Base-by-base conservation (phyloP, 306 rosid species). In the Heteromeles arbutifolia region DNA sequence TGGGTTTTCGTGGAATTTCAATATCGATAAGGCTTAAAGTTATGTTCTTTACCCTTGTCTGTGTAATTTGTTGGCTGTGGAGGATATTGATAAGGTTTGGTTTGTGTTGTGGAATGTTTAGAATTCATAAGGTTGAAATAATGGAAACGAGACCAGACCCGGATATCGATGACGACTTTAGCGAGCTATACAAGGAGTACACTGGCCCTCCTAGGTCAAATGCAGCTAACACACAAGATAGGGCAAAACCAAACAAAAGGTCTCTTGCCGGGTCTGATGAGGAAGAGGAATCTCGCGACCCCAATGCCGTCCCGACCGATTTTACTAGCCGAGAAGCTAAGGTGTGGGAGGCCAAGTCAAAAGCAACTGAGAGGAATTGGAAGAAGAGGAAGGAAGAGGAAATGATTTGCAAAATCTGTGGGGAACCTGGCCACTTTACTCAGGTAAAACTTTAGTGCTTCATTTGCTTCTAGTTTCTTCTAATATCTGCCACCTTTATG, bases 321-420 rank as follows among this genome's bases (percentile, higher is more conserved):
- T 96, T 96, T 71, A 96, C 97, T 12, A 96, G 99, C 89, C 87
- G 99, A 50, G 99, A 96, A 84, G 99, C 99, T 14, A 96, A 96
- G 90, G 93, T 96, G 69, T 96, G 99, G 99, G 97, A 96, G 84
- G 99, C 99, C 48, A 96, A 96, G 89, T 96, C 99, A 2, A 96
- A 96, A 86, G 99, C 99, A 57, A 92, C 97, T 0, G 99, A 96
- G 88, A 90, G 98, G 86, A 96, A 89, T 82, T 96, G 99, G 99
- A 96, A 96, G 89, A 96, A 96, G 82, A 88, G 98, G 69, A 96
- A 96, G 81, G 99, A 96, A 68, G 99, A 96, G 82, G 99, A 96
- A 88, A 83, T 96, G 96, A 90, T 96, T 57, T 96, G 99, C 85
- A 96, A 92, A 87, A 86, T 92, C 5, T 96, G 99, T 50, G 99